Evolutionary conservation across 129 eudicot genomes (phyloP).

Genomic region (Scalesia atractyloides): DNA sequence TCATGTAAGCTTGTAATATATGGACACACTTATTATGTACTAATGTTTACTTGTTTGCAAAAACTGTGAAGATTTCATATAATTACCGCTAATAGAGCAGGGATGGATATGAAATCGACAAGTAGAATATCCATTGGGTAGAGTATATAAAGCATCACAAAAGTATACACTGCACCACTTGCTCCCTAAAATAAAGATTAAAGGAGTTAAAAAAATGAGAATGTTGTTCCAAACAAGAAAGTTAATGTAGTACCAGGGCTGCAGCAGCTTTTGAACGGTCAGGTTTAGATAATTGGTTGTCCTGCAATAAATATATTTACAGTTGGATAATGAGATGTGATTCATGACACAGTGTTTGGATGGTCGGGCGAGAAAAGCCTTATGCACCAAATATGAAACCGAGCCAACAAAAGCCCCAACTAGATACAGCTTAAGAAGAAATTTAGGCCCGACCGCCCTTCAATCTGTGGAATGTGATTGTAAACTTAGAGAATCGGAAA

Average conservation of each 20-base stretch:
- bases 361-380: too few relatives aligned
- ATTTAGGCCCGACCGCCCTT: too few relatives aligned
- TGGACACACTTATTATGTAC: not conserved
- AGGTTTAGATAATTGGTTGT: constrained; percentile 16
- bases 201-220: not conserved
- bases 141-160: constrained; percentile 76
- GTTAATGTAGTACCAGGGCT: constrained; percentile 46
- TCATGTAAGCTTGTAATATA: not conserved
- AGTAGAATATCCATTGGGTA: constrained; percentile 45
- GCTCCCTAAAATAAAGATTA: constrained; percentile 46
- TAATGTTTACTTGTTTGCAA: not conserved
- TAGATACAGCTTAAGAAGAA: too few relatives aligned
- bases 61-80: constrained; percentile 7
- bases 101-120: constrained; percentile 67
- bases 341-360: too few relatives aligned
- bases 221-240: not conserved
- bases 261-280: constrained; percentile 50
- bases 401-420: too few relatives aligned
- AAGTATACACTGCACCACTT: constrained; percentile 85
- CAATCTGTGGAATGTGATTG: too few relatives aligned
- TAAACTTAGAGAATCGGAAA: too few relatives aligned
- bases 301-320: too few relatives aligned
- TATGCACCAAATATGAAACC: too few relatives aligned
- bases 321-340: too few relatives aligned
- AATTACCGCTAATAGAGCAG: constrained; percentile 70